Base-by-base conservation (phyloP, 768 basidiomycete genomes). In the Mycena leptocephala region DNA sequence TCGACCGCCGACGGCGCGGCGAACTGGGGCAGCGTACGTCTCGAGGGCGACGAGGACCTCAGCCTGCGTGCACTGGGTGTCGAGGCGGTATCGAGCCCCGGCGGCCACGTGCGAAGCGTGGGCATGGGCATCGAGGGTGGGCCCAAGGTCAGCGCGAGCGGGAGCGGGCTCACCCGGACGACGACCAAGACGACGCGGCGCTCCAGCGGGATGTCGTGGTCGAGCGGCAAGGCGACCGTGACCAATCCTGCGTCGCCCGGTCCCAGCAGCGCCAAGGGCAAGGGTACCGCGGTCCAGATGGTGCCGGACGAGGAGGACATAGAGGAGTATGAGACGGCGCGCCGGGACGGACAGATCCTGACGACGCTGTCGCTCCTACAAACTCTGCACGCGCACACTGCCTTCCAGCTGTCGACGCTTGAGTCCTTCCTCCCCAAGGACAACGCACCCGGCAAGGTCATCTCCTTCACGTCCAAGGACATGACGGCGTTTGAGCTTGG, bases 121-220 rank as follows among this genome's bases (percentile, higher is more conserved):
- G 94, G 94, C 2, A 90, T 92, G 87, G 94, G 94, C 1, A 94
- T 95, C 69, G 94, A 95, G 81, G 93, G 94, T 11, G 86, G 91
- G 37, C 93, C 90, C 0, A 35, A 37, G 74, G 48, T 74, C 55
- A 84, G 74, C n/a, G 79, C 79, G 53, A 70, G 78, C 46, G 79
- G 71, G 28, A 78, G 81, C 58, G 81, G 83, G 41, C 65, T 77
- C 51, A 70, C 79, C 39, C 77, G 83, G 22, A 78, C 82, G 26
- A 87, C 79, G 20, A 84, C 85, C 51, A 88, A 87, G 80, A 79
- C 84, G 24, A 83, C 86, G 80, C 84, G 87, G 59, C 85, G 90
- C 76, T 82, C 87, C 0, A 91, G 90, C 77, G 88, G 83, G 37
- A 88, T 91, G 87, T 90, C 92, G 13, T 88, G 86, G 84, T 86